A percentile compares a stretch with the other conserved stretches of the same genome.
phyloP scores from a whole-genome alignment of 768 basidiomycete genomes.

The Melanogaster broomeanus region DNA sequence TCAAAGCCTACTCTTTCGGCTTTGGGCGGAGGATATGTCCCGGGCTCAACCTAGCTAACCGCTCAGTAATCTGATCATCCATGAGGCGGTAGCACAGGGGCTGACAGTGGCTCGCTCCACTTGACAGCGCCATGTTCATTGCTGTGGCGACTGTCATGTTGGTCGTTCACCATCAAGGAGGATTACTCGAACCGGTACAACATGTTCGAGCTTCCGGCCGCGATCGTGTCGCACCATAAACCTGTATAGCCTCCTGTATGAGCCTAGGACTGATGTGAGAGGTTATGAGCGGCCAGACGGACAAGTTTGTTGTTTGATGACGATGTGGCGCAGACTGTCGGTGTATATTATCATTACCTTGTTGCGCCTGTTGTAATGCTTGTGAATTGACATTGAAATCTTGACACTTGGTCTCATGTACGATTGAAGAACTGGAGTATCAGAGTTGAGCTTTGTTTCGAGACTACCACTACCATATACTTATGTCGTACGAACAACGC shows the following conservation, averaged over 20 bases:
- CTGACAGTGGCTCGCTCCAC: too few relatives aligned
- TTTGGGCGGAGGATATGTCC: slow-evolving; percentile 45
- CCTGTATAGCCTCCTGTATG: slow-evolving; percentile 57
- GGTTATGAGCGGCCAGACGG: background rate
- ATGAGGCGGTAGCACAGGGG: too few relatives aligned
- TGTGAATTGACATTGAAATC: too few relatives aligned
- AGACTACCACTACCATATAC: too few relatives aligned
- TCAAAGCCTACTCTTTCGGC: slow-evolving; percentile 49
- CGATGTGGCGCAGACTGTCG: too few relatives aligned
- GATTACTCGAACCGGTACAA: slow-evolving; percentile 54
- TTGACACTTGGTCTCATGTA: too few relatives aligned
- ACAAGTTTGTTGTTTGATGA: background rate
- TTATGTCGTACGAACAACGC: too few relatives aligned
- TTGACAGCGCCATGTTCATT: slow-evolving; percentile 53
- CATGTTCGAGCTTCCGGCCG: slow-evolving; percentile 48
- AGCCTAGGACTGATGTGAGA: slow-evolving; percentile 36
- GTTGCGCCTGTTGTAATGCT: too few relatives aligned
- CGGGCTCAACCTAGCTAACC: slow-evolving; percentile 48
- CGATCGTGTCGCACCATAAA: slow-evolving; percentile 55
- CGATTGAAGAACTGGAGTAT: too few relatives aligned
- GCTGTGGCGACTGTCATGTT: slow-evolving; percentile 62
- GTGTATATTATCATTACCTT: too few relatives aligned
- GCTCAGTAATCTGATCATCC: slow-evolving; percentile 6
- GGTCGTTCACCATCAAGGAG: slow-evolving; percentile 55
- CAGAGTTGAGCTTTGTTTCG: too few relatives aligned